Evolutionary conservation across 495 filamentous ascomycete genomes (phyloP), one percentile per base, ranked within the genome.

Genomic region (Xanthoparmelia taractica): DNA sequence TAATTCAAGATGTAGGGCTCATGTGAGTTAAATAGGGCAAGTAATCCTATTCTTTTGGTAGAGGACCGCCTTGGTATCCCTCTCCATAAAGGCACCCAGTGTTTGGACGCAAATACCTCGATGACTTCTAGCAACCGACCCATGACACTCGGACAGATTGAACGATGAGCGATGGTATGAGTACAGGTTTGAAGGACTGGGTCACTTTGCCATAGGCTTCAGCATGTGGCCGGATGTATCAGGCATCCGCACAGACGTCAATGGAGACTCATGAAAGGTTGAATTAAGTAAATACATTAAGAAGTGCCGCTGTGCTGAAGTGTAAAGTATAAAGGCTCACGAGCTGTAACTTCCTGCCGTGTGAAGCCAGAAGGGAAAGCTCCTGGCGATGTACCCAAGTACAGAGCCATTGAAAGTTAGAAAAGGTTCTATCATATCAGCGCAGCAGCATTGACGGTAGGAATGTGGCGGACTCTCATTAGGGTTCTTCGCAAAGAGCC

Each of bases 261-360:
- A 25, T 48, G 12, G 23, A 52, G 23, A 8, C 17, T 58, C 61
- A 58, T 58, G 55, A 58, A 43, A 58, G 31, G 23, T 63, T 58
- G 41, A 25, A 63, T 63, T 63, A 63, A 58, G 29, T 63, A 63
- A 63, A 63, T 63, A 63, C 61, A 63, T 63, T 63, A 63, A 20
- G 33, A 47, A 48, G n/a, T 57, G 36, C 43, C 31, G 40, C 43
- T 48, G 11, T 43, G 57, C 27, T n/a, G 31, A 56, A 57, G 15
- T 48, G 41, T 57, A 63, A 37, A 63, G 27, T 55, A 43, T 34
- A 20, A 57, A 57, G 37, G 17, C 60, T 63, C 20, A 20, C 41
- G 38, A 29, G 48, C 37, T 31, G 23, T 38, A 6, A 23, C 50
- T 33, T 8, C 27, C 64, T 58, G 41, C n/a, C 18, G 25, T 45